phyloP scores from a whole-genome alignment of 768 basidiomycete species.

The Nevesoporus exiguus region DNA sequence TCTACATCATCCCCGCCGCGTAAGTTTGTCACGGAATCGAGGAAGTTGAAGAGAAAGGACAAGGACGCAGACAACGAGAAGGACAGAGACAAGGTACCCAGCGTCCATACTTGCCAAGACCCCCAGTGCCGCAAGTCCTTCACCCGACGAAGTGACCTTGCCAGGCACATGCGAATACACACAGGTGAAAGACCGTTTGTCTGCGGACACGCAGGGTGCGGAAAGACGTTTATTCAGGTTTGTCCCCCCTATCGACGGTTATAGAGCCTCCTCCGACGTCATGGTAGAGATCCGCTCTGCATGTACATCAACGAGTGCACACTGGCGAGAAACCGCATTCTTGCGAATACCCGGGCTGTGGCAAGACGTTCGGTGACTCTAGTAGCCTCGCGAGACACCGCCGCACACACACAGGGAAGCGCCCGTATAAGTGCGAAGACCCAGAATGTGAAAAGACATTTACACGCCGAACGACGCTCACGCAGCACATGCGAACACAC shows the following conservation, averaged over 20 bases:
- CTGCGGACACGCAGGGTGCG: conserved; percentile 68
- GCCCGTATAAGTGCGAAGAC: conserved; percentile 84
- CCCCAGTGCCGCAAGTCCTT: conserved; percentile 79
- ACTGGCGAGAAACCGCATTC: conserved; percentile 92
- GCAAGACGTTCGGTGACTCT: conserved; percentile 87
- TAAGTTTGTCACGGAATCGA: conserved; percentile 21
- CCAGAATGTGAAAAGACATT: conserved; percentile 84
- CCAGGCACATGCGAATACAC: conserved; percentile 85
- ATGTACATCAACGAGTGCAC: conserved; percentile 85
- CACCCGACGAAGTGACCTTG: conserved; percentile 77
- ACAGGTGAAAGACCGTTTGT: conserved; percentile 86
- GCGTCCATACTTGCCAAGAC: conserved; percentile 63
- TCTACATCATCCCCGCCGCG: conserved; percentile 46
- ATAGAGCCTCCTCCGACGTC: conserved; percentile 8
- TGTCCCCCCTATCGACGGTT: conserved; percentile 9
- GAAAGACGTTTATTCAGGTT: conserved; percentile 93
- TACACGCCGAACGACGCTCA: conserved; percentile 80
- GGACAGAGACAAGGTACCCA: conserved; percentile 46
- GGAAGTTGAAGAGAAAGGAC: conserved; percentile 27
- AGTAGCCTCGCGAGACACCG: conserved; percentile 90
- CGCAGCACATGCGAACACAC: conserved; percentile 84
- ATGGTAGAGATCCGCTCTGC: conserved; percentile 77
- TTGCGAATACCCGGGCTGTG: conserved; percentile 86
- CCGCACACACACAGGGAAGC: conserved; percentile 83
- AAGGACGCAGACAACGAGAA: conserved; percentile 25